Evolutionary conservation across 2,329 filamentous ascomycete genomes (phyloP).

Genomic region (Thermoascus crustaceus): DNA sequence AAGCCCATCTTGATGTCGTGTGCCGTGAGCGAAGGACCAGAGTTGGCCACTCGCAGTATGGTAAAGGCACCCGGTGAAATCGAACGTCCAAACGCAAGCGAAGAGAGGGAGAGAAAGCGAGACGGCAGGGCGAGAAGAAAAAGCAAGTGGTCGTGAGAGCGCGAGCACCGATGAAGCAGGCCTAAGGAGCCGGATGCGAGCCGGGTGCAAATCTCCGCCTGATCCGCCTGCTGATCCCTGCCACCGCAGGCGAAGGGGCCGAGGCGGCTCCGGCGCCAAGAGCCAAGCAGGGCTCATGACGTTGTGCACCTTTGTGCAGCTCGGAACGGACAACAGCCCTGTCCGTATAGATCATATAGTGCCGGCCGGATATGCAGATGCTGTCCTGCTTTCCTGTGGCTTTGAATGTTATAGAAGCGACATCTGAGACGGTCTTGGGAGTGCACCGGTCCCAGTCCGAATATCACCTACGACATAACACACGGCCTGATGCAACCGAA

Average conservation of each 20-base stretch:
- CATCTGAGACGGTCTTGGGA: too few relatives aligned
- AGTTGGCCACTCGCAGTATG: conserved; percentile 3
- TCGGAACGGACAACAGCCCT: too few relatives aligned
- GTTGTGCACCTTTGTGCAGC: too few relatives aligned
- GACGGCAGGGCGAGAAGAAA: conserved; percentile 3
- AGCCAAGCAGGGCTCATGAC: neutral
- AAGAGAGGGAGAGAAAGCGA: conserved; percentile 6
- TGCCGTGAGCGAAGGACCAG: conserved; percentile 6
- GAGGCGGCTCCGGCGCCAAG: neutral
- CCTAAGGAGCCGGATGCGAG: conserved; percentile 4
- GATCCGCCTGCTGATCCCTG: conserved; percentile 18
- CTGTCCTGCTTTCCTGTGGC: too few relatives aligned
- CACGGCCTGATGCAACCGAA: too few relatives aligned
- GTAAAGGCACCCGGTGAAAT: neutral
- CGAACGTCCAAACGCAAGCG: conserved; percentile 4
- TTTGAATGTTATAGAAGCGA: too few relatives aligned
- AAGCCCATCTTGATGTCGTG: conserved; percentile 27
- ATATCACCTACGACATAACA: too few relatives aligned
- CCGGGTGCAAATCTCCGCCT: conserved; percentile 14
- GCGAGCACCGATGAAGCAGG: conserved; percentile 1
- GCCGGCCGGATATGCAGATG: too few relatives aligned
- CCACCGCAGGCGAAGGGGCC: conserved; percentile 1
- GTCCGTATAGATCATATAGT: too few relatives aligned
- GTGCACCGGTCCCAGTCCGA: too few relatives aligned
- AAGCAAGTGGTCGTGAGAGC: conserved; percentile 11